phyloP scores from a whole-genome alignment of 139 green algal species.

The Volvox africanus region DNA sequence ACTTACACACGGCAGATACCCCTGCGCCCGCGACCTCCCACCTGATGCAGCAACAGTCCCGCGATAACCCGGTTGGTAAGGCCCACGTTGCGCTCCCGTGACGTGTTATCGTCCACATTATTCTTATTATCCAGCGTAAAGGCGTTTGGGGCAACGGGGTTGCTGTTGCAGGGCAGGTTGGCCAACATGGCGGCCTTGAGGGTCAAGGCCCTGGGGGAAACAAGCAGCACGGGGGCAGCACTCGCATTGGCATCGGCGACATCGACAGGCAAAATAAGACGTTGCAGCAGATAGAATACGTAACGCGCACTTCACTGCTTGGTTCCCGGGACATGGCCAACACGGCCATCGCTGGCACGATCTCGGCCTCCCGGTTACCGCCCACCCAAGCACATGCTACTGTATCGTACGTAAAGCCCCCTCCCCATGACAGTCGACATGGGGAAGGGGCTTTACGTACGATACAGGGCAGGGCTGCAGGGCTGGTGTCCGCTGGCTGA shows the following conservation, averaged over 20 bases:
- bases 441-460: too few species aligned
- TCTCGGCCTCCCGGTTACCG: too few species aligned
- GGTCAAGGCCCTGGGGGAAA: slow-evolving; percentile 26
- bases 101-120: slow-evolving; percentile 48
- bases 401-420: too few species aligned
- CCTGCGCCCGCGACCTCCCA: not conserved
- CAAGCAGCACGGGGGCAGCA: not conserved
- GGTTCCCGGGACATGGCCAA: too few species aligned
- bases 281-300: too few species aligned
- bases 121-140: slow-evolving; percentile 79
- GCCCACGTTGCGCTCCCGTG: slow-evolving; percentile 72
- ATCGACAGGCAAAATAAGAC: too few species aligned
- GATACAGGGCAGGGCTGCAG: too few species aligned
- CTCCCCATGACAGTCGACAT: too few species aligned
- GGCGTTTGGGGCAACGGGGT: slow-evolving; percentile 43
- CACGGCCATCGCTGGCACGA: too few species aligned
- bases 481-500: too few species aligned
- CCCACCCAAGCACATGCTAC: too few species aligned
- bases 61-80: slow-evolving; percentile 82
- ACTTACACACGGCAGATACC: not conserved
- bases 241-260: not conserved
- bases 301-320: too few species aligned
- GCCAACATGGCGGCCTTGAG: slow-evolving; percentile 68
- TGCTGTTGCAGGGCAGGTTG: slow-evolving; percentile 66
- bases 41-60: slow-evolving; percentile 81